Base-by-base conservation (phyloP, 2,329 filamentous ascomycete genomes). In the Tolypocladium tropicale region DNA sequence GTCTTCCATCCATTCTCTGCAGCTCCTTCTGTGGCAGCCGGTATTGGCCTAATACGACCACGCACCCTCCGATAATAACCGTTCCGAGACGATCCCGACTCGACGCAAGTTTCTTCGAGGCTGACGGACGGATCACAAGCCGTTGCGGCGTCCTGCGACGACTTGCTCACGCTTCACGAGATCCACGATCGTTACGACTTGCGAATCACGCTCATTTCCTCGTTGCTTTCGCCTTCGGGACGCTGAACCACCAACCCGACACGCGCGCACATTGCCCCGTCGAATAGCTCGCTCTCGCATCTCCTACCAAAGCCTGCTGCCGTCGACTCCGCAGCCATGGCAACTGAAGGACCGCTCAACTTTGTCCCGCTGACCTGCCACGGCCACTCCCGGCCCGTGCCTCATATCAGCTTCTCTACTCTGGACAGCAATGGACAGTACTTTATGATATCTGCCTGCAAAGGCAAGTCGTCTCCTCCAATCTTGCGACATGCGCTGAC, bases 361-460 rank as follows among this genome's bases (percentile, higher is more conserved):
- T 90, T 91, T 57, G 90, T 96, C 55, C 92, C 92, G 56, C 76
- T 96, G 70, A 96, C 92, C 62, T 96, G 92, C 72, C 92, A 96
- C 72, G 92, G 92, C 60, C 92, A 96, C 72, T 95, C 92, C 54
- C 85, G 92, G 58, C 92, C 92, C 1, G 91, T 96, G 54, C 90
- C 92, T 7, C 92, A 96, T 71, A 82, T 96, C 66, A 88, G 85
- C 71, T 96, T 96, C 74, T 96, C 92, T 28, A 83, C 87, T 14
- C 79, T 92, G 16, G 83, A 91, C 61, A 87, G 90, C 67, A 87
- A 91, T 62, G 89, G 90, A 60, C 83, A 86, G 61, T 96, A 94
- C 74, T 96, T 94, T 71, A 80, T 96, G 67, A 92, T 96, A 61
- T 96, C 92, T 30, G 91, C 92, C 62, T 94, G 90, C 78, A 95